These are phyloP conservation scores for Leucocoprinus birnbaumii DNA, from an alignment of 768 basidiomycete species.

Conservation along the genomic window DNA sequence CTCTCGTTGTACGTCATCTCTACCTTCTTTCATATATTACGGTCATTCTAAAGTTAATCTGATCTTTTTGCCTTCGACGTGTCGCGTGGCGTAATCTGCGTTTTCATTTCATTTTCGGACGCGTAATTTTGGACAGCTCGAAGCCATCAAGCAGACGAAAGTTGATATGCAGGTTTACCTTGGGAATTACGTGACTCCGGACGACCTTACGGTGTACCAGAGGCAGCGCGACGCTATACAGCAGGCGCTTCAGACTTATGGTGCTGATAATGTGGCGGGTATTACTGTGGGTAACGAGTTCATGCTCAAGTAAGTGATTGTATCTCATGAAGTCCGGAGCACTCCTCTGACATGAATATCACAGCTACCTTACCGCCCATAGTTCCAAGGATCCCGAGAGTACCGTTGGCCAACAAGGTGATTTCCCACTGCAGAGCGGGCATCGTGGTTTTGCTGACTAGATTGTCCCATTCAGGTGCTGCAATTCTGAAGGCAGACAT, in stretches of 20 bases:
- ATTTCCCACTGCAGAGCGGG: neutral
- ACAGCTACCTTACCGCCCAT: slow-evolving; percentile 57
- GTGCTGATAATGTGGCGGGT: slow-evolving; percentile 71
- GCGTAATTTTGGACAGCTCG: slow-evolving; percentile 41
- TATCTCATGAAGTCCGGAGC: neutral
- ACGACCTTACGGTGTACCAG: slow-evolving; percentile 60
- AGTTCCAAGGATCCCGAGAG: slow-evolving; percentile 55
- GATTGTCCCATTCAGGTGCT: slow-evolving; percentile 39
- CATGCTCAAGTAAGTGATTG: slow-evolving; percentile 69
- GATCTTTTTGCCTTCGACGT: neutral
- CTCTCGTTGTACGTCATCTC: slow-evolving; percentile 54
- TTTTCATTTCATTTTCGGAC: no score
- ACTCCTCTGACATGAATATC: neutral
- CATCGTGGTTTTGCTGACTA: slow-evolving; percentile 4
- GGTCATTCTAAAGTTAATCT: neutral
- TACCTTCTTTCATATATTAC: neutral
- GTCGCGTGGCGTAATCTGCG: neutral
- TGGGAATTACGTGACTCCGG: slow-evolving; percentile 62
- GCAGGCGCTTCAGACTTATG: slow-evolving; percentile 72
- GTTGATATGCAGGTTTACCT: slow-evolving; percentile 81
- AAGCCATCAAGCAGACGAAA: slow-evolving; percentile 87
- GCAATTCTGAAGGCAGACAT: slow-evolving; percentile 61
- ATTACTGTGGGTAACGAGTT: slow-evolving; percentile 92
- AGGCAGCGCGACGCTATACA: slow-evolving; percentile 68
- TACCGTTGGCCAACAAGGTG: slow-evolving; percentile 45